Evolutionary conservation across 2,329 filamentous ascomycete species (phyloP).

Genomic region (Xylariaceae sp.): DNA sequence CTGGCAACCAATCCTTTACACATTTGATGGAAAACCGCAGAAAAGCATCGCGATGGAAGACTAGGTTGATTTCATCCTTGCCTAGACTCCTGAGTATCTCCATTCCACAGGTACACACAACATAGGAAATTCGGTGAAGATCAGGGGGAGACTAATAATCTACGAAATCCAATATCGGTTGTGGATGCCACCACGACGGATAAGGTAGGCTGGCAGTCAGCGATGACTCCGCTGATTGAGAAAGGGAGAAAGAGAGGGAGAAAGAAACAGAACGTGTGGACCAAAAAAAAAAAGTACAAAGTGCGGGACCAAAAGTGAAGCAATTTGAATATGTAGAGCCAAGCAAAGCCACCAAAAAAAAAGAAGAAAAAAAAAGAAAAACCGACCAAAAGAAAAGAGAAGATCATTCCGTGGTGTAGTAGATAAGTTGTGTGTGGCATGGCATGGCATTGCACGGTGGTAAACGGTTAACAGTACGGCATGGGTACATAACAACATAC

Average conservation of each 20-base stretch:
- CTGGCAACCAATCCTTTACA: background rate
- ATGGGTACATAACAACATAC: background rate
- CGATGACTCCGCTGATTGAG: background rate
- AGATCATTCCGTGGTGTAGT: constrained; percentile 3
- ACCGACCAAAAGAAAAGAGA: no score
- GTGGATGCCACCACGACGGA: background rate
- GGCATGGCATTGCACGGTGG: constrained; percentile 7
- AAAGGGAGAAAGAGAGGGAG: background rate
- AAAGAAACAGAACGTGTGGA: background rate
- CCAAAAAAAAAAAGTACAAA: background rate
- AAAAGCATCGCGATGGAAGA: background rate
- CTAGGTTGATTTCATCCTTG: background rate
- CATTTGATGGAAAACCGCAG: constrained; percentile 3
- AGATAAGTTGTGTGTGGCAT: constrained; percentile 8
- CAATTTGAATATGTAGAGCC: constrained; percentile 17
- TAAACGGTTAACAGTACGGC: constrained; percentile 5
- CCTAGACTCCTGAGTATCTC: background rate
- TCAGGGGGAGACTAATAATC: background rate
- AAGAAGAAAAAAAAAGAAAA: no score
- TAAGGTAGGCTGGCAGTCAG: background rate
- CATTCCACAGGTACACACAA: background rate
- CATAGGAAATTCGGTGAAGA: background rate
- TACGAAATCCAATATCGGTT: background rate
- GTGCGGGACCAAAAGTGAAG: constrained; percentile 1
- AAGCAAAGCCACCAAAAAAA: background rate